phyloP scores from a whole-genome alignment of 805 yeast genomes.

The Spencermartinsiella europaea region DNA sequence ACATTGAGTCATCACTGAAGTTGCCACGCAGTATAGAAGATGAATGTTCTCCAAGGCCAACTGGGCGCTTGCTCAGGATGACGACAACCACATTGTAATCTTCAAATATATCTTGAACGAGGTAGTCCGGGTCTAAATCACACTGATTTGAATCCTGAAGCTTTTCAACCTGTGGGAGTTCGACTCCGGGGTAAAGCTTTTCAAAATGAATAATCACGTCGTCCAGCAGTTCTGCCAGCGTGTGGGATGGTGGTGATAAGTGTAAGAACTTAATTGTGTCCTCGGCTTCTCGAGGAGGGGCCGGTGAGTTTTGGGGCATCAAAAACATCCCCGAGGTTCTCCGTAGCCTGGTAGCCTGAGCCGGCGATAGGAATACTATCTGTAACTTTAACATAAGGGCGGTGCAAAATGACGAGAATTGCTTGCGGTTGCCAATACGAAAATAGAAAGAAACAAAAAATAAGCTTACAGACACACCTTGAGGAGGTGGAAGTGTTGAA shows the following conservation, averaged over 20 bases:
- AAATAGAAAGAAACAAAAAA: no score
- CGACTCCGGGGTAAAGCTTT: constrained; percentile 61
- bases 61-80: background rate
- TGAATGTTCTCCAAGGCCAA: background rate
- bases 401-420: no score
- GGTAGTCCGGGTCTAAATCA: constrained; percentile 75
- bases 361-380: constrained; percentile 38
- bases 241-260: constrained; percentile 46
- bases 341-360: constrained; percentile 17
- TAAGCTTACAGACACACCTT: no score
- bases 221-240: constrained; percentile 45
- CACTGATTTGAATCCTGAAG: constrained; percentile 65
- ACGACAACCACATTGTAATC: constrained; percentile 37
- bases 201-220: constrained; percentile 53
- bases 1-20: background rate
- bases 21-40: background rate
- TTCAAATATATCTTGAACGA: constrained; percentile 59
- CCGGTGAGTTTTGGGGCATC: constrained; percentile 12
- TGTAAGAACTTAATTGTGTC: constrained; percentile 52
- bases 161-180: constrained; percentile 39
- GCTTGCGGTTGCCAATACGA: no score
- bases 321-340: constrained; percentile 11
- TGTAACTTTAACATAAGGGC: constrained; percentile 42
- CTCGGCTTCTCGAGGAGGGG: constrained; percentile 2
- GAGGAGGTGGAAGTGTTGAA: no score